Conservation (phyloP, 2,329 filamentous ascomycete species). For the Alternaria ventricosa region DNA sequence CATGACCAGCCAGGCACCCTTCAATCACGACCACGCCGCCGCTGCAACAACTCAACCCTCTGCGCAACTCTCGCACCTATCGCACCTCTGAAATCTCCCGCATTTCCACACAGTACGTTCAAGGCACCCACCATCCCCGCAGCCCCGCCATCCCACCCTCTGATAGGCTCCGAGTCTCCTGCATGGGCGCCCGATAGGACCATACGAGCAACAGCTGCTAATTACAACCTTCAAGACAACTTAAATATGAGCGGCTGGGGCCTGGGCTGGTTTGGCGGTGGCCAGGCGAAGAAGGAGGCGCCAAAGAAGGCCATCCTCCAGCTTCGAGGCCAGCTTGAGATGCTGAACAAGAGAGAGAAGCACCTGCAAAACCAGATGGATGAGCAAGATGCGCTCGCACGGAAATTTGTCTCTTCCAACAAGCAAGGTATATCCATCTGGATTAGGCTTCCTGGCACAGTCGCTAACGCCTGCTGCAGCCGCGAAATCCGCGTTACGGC, state of each 20-base stretch:
- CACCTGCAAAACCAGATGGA: slow-evolving; percentile 91
- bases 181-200: neutral
- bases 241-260: slow-evolving; percentile 54
- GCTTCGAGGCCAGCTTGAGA: slow-evolving; percentile 87
- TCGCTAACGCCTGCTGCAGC: slow-evolving; percentile 59
- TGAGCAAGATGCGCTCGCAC: slow-evolving; percentile 85
- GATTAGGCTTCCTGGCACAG: too few relatives aligned
- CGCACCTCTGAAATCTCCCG: neutral
- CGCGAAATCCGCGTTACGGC: slow-evolving; percentile 85
- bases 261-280: slow-evolving; percentile 85
- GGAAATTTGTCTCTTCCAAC: slow-evolving; percentile 87
- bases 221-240: slow-evolving; percentile 1
- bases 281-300: slow-evolving; percentile 84
- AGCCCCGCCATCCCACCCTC: slow-evolving; percentile 25
- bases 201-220: neutral
- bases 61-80: neutral
- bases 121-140: slow-evolving; percentile 12
- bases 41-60: slow-evolving; percentile 11
- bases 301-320: slow-evolving; percentile 96
- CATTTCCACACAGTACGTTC: slow-evolving; percentile 19
- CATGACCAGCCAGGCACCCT: slow-evolving; percentile 26
- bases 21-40: slow-evolving; percentile 17
- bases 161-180: slow-evolving; percentile 16
- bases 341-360: slow-evolving; percentile 95
- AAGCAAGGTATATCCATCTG: slow-evolving; percentile 77